Conservation (phyloP, 805 yeast species). For the Candida vaughaniae region DNA sequence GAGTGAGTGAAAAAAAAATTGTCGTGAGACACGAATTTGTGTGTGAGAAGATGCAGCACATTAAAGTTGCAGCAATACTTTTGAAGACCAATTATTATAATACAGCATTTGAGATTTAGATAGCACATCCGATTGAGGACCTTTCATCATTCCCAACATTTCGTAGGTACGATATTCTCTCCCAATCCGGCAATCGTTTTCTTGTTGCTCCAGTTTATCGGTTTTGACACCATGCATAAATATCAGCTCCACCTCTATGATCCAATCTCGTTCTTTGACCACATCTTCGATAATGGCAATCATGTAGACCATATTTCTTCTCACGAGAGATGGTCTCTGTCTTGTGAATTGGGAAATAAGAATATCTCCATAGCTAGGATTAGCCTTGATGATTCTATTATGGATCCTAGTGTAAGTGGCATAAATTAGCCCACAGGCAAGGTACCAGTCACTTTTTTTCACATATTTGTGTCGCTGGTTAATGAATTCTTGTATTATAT, state of each 20-base stretch:
- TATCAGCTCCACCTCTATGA: slow-evolving; percentile 49
- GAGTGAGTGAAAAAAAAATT: no score
- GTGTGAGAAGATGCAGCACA: no score
- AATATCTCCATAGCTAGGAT: slow-evolving; percentile 49
- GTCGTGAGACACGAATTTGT: no score
- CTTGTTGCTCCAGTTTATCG: slow-evolving; percentile 18
- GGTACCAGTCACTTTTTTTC: slow-evolving; percentile 63
- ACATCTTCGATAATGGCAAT: slow-evolving; percentile 52
- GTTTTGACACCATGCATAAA: slow-evolving; percentile 30
- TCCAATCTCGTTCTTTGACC: slow-evolving; percentile 62
- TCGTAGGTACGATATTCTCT: slow-evolving; percentile 29
- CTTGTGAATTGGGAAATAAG: slow-evolving; percentile 51
- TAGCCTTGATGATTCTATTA: slow-evolving; percentile 41
- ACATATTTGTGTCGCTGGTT: slow-evolving; percentile 49
- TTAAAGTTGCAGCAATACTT: slow-evolving; percentile 3
- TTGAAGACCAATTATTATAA: slow-evolving; percentile 20
- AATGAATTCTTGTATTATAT: slow-evolving; percentile 50
- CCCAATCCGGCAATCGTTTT: slow-evolving; percentile 31
- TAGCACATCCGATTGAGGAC: slow-evolving; percentile 29
- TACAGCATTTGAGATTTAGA: slow-evolving; percentile 29
- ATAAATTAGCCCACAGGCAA: slow-evolving; percentile 65
- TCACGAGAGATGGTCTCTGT: slow-evolving; percentile 53
- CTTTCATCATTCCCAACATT: slow-evolving; percentile 34
- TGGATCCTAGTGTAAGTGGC: slow-evolving; percentile 58
- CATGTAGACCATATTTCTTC: slow-evolving; percentile 53